A percentile compares a stretch with the other conserved stretches of the same genome.
phyloP scores from a whole-genome alignment of 805 yeast genomes.

The Kazachstania africana region DNA sequence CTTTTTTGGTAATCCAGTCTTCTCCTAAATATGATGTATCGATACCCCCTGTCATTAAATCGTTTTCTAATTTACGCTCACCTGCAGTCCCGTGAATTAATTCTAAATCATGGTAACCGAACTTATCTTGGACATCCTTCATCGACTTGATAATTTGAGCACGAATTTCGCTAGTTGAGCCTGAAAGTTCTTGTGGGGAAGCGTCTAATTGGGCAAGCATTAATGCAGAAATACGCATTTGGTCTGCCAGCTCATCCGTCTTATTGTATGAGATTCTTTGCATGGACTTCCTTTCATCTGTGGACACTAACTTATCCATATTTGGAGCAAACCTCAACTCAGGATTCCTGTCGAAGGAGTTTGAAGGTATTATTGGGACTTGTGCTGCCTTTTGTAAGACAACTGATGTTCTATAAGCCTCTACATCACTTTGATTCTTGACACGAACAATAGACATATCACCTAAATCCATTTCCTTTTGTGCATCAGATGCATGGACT shows the following conservation, averaged over 20 bases:
- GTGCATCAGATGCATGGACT: constrained; percentile 3
- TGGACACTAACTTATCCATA: constrained; percentile 20
- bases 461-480: constrained; percentile 59
- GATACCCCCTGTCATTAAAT: constrained; percentile 73
- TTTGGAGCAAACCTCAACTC: constrained; percentile 29
- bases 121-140: constrained; percentile 65
- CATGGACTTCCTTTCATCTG: constrained; percentile 3
- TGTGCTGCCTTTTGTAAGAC: constrained; percentile 30
- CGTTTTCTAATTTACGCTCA: constrained; percentile 84
- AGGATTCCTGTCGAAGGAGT: constrained; percentile 27
- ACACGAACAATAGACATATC: constrained; percentile 55
- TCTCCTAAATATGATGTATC: constrained; percentile 64
- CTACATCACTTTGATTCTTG: constrained; percentile 36
- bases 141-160: constrained; percentile 57
- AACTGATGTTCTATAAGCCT: constrained; percentile 31
- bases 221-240: constrained; percentile 92
- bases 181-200: constrained; percentile 34
- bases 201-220: constrained; percentile 86
- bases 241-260: constrained; percentile 61
- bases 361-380: constrained; percentile 29
- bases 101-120: constrained; percentile 39
- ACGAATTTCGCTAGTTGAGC: constrained; percentile 54
- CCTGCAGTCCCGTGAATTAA: constrained; percentile 66
- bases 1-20: constrained; percentile 80
- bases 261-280: constrained; percentile 12